Evolutionary conservation across 108 stramenopile genomes (phyloP).

Genomic region (Pseudonitzschia multistriata): DNA sequence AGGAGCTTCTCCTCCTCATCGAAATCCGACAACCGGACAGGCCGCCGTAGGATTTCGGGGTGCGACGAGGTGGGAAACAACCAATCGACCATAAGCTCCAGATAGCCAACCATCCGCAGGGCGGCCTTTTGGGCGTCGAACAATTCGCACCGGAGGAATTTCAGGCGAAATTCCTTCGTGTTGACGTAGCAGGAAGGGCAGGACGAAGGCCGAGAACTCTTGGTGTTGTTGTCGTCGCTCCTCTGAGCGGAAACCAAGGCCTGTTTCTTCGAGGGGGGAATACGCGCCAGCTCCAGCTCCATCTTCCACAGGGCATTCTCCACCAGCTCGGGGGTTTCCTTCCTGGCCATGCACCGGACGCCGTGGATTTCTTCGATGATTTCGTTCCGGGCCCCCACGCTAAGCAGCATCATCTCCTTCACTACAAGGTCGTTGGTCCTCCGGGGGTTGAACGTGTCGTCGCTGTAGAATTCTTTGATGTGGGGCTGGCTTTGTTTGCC

Average conservation of each 20-base stretch:
- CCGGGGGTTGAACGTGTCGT: not conserved
- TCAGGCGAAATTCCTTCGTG: constrained; percentile 7
- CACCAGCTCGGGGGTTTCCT: not conserved
- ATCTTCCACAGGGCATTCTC: not conserved
- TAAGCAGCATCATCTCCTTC: not conserved
- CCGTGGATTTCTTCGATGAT: constrained; percentile 2
- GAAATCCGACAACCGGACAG: not conserved
- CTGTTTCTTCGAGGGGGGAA: not conserved
- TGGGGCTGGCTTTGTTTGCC: not conserved
- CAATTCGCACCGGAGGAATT: constrained; percentile 31
- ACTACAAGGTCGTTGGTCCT: not conserved
- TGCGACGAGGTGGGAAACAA: not conserved
- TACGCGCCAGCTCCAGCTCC: not conserved
- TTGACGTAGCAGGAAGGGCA: not conserved
- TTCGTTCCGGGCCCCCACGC: not conserved
- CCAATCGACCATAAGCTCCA: constrained; percentile 36
- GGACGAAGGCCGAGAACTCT: not conserved
- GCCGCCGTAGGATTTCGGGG: not conserved
- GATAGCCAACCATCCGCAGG: constrained; percentile 22
- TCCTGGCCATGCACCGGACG: not conserved
- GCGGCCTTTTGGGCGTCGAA: constrained; percentile 38
- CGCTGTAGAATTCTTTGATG: not conserved
- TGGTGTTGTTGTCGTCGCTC: not conserved
- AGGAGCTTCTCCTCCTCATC: not conserved
- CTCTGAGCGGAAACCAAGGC: not conserved